Base-by-base conservation (phyloP, 208 protist species). In the Acanthamoeba royreba region DNA sequence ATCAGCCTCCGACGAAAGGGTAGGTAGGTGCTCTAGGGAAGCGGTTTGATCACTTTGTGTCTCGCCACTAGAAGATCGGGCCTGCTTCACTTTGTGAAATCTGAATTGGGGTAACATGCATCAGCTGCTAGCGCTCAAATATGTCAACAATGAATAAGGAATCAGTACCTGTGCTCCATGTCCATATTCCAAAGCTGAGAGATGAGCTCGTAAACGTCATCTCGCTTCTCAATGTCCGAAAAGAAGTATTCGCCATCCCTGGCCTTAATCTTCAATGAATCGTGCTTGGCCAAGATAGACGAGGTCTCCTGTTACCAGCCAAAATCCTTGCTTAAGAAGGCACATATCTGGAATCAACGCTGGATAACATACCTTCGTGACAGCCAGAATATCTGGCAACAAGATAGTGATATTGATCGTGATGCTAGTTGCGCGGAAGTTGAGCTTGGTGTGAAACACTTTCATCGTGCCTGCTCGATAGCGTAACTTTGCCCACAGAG, bases 121-220 rank as follows among this genome's bases (percentile, higher is more conserved):
- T 4, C 53, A 63, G 8, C 3, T 4, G 31, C 53, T 17, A 63
- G n/a, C n/a, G n/a, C n/a, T n/a, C 53, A 63, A 17, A 63, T 28
- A 28, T 81, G 9, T 11, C 3, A 38, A 28, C 69, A 40, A 17
- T 45, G 5, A 3, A 25, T n/a, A 17, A 17, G 8, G 17, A 38
- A 11, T 69, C 38, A 28, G 33, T 42, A 90, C 83, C 83, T 9
- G 4, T 90, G 40, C 83, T 90, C 83, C 83, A 90, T 90, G 83
- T 90, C 83, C 38, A 90, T 90, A 38, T 90, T 90, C 83, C 83
- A 90, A n/a, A 90, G 83, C 53, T 90, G 83, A 49, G 83, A 90
- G 52, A 90, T 38, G 52, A 90, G 53, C 35, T 90, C 83, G 42
- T 90, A 90, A 49, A 90, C 83, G 42, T 90, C 83, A 38, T 90